Percentiles rank a stretch among this genome's conserved stretches.
Conservation (phyloP, 257 asterid genomes). For the Scutellaria galericulata region DNA sequence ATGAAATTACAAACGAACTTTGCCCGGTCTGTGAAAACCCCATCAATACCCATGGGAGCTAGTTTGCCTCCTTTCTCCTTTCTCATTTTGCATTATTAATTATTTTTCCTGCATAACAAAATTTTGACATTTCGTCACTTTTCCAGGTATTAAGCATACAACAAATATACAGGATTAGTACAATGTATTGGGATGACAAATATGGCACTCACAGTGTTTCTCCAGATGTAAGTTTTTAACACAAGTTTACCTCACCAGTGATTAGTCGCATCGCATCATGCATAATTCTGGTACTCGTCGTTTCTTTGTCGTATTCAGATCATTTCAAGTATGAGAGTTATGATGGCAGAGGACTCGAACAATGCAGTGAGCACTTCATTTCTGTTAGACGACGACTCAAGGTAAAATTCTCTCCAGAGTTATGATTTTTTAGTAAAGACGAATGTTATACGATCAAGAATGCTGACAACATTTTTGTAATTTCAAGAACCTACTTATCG, state of each 20-base stretch:
- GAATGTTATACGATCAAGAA: no score
- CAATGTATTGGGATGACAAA: conserved; percentile 99
- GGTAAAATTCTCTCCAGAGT: conserved; percentile 44
- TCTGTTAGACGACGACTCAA: conserved; percentile 85
- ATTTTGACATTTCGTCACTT: conserved; percentile 26
- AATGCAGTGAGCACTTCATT: conserved; percentile 83
- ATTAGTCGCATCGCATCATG: not conserved
- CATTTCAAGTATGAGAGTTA: conserved; percentile 72
- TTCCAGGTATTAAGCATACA: conserved; percentile 96
- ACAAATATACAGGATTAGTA: conserved; percentile 91
- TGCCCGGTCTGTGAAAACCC: conserved; percentile 74
- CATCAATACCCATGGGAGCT: conserved; percentile 19
- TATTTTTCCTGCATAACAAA: not conserved
- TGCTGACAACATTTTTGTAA: not conserved
- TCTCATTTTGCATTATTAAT: not conserved
- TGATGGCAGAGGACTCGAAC: conserved; percentile 88
- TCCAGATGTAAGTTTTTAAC: conserved; percentile 69
- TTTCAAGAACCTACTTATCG: not conserved
- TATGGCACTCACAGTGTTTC: conserved; percentile 97
- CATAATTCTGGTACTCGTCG: conserved; percentile 1
- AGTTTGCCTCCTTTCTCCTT: not conserved
- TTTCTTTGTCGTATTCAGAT: conserved; percentile 50
- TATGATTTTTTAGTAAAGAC: not conserved
- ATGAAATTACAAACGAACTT: conserved; percentile 87
- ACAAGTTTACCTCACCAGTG: conserved; percentile 12